Base-by-base conservation (phyloP, 441 rosid genomes). In the Populus tomentosa region DNA sequence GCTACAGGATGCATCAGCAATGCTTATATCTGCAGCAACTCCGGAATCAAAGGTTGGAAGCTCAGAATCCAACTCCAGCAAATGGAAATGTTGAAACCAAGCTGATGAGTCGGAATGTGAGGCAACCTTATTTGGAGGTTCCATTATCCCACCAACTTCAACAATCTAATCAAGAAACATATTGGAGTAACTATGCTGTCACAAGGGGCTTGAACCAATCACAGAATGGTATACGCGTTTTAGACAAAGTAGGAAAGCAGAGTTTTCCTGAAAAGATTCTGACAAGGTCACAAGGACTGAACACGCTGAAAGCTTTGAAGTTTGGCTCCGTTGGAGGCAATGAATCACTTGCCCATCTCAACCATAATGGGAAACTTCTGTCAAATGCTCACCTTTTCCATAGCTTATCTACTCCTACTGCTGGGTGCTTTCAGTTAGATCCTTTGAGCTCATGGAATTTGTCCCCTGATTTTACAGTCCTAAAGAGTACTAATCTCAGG, bases 261-360 rank as follows among this genome's bases (percentile, higher is more conserved):
- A 80, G 63, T 72, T 87, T 83, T 80, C 91, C 97, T 4, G 94
- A 91, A 81, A 94, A 90, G 85, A 89, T 89, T 77, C 78, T 90
- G 7, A 88, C 90, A 81, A 87, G 94, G 88, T 83, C 94, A 18
- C 89, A 85, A 40, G 93, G 91, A 53, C 32, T 80, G 75, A 84
- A 86, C 88, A 82, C 86, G 0, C 81, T 83, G 30, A 89, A 87
- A 84, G 74, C 89, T 71, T 76, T 88, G 62, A 90, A 85, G 77
- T 86, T 85, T 56, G 87, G 89, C 21, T 76, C 90, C 67, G 80
- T 78, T 69, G 85, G 76, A 69, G 89, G 90, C 82, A 81, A 87
- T 72, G 91, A 86, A 67, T 69, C 84, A 26, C 78, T 79, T 38
- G 24, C 73, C 67, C 85, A 85, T 78, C 70, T 77, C 56, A 82